Evolutionary conservation across 805 yeast genomes (phyloP).

Genomic region (Kuraishia hungarica): DNA sequence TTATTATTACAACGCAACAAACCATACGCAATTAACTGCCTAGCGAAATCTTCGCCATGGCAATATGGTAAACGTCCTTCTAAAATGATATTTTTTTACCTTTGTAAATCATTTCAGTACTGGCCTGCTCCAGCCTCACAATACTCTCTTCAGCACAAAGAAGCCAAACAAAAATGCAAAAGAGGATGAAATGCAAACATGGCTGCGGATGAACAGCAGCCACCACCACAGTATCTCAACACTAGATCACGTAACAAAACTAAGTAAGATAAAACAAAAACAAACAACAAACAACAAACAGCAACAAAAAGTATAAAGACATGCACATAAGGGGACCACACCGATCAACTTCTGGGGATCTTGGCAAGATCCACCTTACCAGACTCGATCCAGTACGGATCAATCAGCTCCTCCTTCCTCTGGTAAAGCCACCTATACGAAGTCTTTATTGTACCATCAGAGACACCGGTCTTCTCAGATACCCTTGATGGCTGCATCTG

Average conservation of each 20-base stretch:
- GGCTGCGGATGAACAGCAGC: background rate
- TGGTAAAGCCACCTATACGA: constrained; percentile 78
- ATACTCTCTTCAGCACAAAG: no score
- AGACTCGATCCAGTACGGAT: constrained; percentile 65
- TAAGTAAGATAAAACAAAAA: no score
- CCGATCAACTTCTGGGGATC: constrained; percentile 5
- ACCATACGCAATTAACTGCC: no score
- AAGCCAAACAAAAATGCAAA: background rate
- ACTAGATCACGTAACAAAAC: no score
- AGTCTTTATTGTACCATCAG: constrained; percentile 95
- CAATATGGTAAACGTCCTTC: background rate
- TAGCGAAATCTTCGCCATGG: no score
- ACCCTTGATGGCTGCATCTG: constrained; percentile 71
- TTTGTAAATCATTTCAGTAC: background rate
- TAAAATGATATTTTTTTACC: background rate
- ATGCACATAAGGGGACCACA: background rate
- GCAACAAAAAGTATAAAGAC: background rate
- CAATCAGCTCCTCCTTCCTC: constrained; percentile 63
- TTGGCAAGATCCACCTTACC: constrained; percentile 52
- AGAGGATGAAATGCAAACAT: background rate
- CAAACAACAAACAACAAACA: background rate
- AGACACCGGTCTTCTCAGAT: constrained; percentile 89
- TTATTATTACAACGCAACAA: background rate
- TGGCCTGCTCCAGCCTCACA: no score
- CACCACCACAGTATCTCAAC: background rate